Conservation (phyloP, 306 rosid species). For the Carpinus viminea region DNA sequence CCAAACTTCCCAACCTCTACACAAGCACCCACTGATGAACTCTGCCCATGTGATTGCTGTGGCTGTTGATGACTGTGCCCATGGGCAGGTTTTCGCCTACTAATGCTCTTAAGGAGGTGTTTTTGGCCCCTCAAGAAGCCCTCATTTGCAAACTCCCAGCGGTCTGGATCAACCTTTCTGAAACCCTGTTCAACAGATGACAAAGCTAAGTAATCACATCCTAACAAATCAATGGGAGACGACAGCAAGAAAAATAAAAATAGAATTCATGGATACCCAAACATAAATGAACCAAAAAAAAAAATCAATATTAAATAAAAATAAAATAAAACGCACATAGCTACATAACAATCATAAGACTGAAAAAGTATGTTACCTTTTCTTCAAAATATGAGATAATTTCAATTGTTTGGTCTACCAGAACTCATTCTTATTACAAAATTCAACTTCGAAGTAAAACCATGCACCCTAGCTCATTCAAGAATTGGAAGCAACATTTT, state of each 20-base stretch:
- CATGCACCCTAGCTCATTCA: background rate
- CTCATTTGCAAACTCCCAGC: constrained; percentile 99
- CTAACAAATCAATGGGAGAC: background rate
- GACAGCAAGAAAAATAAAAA: constrained; percentile 12
- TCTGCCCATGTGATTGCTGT: constrained; percentile 74
- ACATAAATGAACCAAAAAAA: background rate
- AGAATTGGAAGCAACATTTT: background rate
- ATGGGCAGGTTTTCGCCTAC: constrained; percentile 83
- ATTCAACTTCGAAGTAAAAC: background rate
- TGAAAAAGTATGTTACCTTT: background rate
- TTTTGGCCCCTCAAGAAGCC: constrained; percentile 94
- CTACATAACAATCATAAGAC: background rate
- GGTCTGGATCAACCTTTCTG: constrained; percentile 97
- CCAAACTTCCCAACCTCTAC: constrained; percentile 99
- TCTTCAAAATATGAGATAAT: background rate
- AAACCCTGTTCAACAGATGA: constrained; percentile 63
- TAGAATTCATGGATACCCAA: background rate
- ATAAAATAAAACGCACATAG: background rate
- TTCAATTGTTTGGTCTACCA: background rate
- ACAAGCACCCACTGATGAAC: constrained; percentile 79
- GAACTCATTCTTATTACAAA: background rate
- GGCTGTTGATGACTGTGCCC: constrained; percentile 70
- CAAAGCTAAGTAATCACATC: constrained; percentile 4
- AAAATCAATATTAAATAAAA: background rate
- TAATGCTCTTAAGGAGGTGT: constrained; percentile 82